phyloP scores from a whole-genome alignment of 495 filamentous ascomycete genomes.

The Lophium mytilinum region DNA sequence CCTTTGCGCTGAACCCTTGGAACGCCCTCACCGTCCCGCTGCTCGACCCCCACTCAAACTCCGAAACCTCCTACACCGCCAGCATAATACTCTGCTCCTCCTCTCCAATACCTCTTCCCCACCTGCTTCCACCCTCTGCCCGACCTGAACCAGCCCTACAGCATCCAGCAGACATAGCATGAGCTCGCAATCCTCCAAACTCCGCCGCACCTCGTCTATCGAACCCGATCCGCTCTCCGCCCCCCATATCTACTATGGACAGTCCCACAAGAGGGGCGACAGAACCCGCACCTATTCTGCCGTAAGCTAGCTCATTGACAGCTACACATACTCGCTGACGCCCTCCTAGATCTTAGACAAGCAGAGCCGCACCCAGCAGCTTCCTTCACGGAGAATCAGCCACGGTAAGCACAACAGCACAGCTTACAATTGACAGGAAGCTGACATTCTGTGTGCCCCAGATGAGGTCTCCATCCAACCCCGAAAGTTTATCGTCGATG shows the following conservation, averaged over 20 bases:
- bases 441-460: slow-evolving; percentile 22
- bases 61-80: not conserved
- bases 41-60: not conserved
- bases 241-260: slow-evolving; percentile 42
- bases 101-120: not conserved
- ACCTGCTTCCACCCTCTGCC: not conserved
- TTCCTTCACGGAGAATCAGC: slow-evolving; percentile 16
- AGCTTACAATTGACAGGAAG: not conserved
- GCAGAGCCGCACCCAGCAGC: slow-evolving; percentile 3
- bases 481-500: slow-evolving; percentile 68
- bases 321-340: too few relatives aligned
- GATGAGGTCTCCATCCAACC: slow-evolving; percentile 45
- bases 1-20: not conserved
- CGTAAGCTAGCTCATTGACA: slow-evolving; percentile 21
- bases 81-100: not conserved
- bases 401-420: slow-evolving; percentile 14
- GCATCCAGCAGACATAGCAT: slow-evolving; percentile 15
- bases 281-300: slow-evolving; percentile 40
- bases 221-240: slow-evolving; percentile 39
- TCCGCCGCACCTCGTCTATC: slow-evolving; percentile 23
- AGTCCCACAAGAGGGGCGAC: slow-evolving; percentile 33
- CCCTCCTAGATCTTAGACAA: slow-evolving; percentile 1
- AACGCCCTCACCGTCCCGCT: not conserved
- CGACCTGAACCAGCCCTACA: not conserved
- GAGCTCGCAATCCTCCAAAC: slow-evolving; percentile 25